Conservation (phyloP, 2,329 filamentous ascomycete species). For the Ophiostoma triangulosporum region DNA sequence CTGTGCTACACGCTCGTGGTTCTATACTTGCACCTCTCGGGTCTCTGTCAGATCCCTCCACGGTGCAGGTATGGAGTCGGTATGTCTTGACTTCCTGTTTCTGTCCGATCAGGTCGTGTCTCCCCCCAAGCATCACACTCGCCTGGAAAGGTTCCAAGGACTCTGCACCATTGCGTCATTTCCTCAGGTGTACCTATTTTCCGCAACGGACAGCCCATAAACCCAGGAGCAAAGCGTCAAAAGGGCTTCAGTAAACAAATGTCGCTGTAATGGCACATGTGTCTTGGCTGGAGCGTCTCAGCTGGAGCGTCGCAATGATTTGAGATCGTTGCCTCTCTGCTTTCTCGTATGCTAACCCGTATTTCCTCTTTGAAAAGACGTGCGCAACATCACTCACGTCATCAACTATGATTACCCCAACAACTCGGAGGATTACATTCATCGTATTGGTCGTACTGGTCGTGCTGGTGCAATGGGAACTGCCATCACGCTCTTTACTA, state of each 20-base stretch:
- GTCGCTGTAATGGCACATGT: conserved; percentile 19
- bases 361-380: conserved; percentile 59
- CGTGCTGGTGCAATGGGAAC: conserved; percentile 90
- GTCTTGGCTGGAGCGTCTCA: conserved; percentile 46
- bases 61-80: conserved; percentile 68
- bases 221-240: conserved; percentile 39
- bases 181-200: conserved; percentile 37
- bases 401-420: conserved; percentile 99
- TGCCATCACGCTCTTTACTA: conserved; percentile 96
- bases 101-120: conserved; percentile 48
- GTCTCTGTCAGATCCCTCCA: conserved; percentile 22
- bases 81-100: conserved; percentile 52
- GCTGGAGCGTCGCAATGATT: conserved; percentile 45
- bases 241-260: conserved; percentile 33
- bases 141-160: conserved; percentile 8
- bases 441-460: conserved; percentile 90
- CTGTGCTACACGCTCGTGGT: conserved; percentile 58
- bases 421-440: conserved; percentile 97
- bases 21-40: conserved; percentile 59
- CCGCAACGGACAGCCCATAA: conserved; percentile 49
- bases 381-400: conserved; percentile 99
- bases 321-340: conserved; percentile 24
- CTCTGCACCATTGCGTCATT: conserved; percentile 13
- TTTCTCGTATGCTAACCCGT: conserved; percentile 63
- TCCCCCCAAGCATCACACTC: conserved; percentile 33